Conservation (phyloP, 2,329 filamentous ascomycete genomes). For the Sclerotinia subarctica region DNA sequence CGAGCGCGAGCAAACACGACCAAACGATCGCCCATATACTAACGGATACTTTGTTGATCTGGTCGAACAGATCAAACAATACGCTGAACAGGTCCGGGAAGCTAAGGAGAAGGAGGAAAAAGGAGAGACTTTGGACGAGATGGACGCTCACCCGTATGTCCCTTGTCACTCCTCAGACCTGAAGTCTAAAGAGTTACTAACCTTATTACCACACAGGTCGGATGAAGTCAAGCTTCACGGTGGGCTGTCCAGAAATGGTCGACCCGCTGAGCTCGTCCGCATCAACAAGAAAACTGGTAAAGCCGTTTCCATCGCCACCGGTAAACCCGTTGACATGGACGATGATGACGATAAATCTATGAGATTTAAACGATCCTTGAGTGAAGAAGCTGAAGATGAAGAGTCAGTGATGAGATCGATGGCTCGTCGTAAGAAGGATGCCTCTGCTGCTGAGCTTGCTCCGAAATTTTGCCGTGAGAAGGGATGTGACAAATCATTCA, state of each 20-base stretch:
- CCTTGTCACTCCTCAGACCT: slow-evolving; percentile 20
- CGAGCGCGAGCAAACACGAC: slow-evolving; percentile 81
- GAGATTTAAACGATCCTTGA: slow-evolving; percentile 63
- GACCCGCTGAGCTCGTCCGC: slow-evolving; percentile 78
- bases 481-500: slow-evolving; percentile 87
- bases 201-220: slow-evolving; percentile 43
- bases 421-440: slow-evolving; percentile 93
- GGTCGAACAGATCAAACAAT: slow-evolving; percentile 86
- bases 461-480: slow-evolving; percentile 72
- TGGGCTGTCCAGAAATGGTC: slow-evolving; percentile 76
- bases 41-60: slow-evolving; percentile 97
- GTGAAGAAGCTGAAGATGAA: slow-evolving; percentile 70
- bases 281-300: slow-evolving; percentile 72
- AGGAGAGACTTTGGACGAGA: slow-evolving; percentile 51
- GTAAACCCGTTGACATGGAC: slow-evolving; percentile 58
- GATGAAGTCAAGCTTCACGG: slow-evolving; percentile 79
- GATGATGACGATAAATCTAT: slow-evolving; percentile 49
- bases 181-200: slow-evolving; percentile 27
- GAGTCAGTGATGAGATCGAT: slow-evolving; percentile 86
- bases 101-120: slow-evolving; percentile 65
- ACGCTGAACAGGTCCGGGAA: slow-evolving; percentile 79
- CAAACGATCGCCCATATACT: slow-evolving; percentile 85
- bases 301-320: slow-evolving; percentile 72
- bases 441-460: slow-evolving; percentile 76
- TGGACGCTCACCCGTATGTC: slow-evolving; percentile 58